Evolutionary conservation across 306 rosid genomes (phyloP).

Genomic region (Amphicarpaea edgeworthii): DNA sequence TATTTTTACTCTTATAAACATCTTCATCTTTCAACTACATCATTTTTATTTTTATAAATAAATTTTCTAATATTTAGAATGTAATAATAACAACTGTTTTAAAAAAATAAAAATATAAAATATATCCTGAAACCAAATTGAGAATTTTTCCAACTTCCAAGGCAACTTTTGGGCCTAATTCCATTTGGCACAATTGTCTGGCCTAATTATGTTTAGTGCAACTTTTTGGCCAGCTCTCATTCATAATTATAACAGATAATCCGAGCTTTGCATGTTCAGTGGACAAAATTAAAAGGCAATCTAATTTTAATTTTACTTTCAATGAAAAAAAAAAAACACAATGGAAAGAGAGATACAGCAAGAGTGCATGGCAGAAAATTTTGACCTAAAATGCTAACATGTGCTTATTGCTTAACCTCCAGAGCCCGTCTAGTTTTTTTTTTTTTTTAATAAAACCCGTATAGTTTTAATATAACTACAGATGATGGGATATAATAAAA

Average conservation of each 20-base stretch:
- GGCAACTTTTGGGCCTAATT: not conserved
- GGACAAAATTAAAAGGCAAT: not conserved
- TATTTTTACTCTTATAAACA: too few relatives aligned
- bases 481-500: too few relatives aligned
- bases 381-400: not conserved
- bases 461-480: too few relatives aligned
- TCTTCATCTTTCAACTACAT: too few relatives aligned
- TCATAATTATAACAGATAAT: not conserved
- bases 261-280: not conserved
- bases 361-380: not conserved
- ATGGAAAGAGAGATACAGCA: not conserved
- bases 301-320: not conserved
- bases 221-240: not conserved
- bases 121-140: too few relatives aligned
- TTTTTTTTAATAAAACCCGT: too few relatives aligned
- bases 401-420: not conserved
- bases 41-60: too few relatives aligned
- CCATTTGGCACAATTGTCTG: not conserved
- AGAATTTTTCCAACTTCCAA: too few relatives aligned
- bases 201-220: not conserved
- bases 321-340: not conserved
- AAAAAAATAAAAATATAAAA: too few relatives aligned
- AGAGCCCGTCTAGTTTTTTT: too few relatives aligned
- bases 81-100: too few relatives aligned
- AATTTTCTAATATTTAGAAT: too few relatives aligned